Evolutionary conservation across 2,329 filamentous ascomycete species (phyloP).

Genomic region (Pseudocercospora eumusae): DNA sequence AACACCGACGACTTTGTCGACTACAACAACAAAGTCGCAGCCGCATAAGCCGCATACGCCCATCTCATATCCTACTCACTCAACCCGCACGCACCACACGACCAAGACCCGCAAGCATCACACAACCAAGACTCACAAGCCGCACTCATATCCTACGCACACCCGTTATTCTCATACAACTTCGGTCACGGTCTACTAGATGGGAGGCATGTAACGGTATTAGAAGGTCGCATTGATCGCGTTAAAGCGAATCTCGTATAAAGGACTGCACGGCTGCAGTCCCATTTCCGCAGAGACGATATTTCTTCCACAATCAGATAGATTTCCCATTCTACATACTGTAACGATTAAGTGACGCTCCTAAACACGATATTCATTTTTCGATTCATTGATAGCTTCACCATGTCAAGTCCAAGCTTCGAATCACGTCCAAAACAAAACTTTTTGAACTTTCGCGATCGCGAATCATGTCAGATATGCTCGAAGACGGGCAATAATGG

Average conservation of each 20-base stretch:
- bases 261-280: neutral
- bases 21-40: neutral
- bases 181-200: neutral
- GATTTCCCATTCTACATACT: neutral
- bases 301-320: neutral
- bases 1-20: neutral
- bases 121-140: constrained; percentile 2
- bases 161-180: neutral
- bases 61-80: neutral
- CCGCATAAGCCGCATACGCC: neutral
- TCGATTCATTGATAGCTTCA: too few species aligned
- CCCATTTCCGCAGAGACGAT: neutral
- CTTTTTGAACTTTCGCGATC: too few species aligned
- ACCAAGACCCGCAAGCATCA: neutral
- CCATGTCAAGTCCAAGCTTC: too few species aligned
- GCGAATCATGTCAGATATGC: neutral
- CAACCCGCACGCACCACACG: neutral
- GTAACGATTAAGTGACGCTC: neutral
- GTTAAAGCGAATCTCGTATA: neutral
- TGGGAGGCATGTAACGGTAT: neutral
- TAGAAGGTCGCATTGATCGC: neutral
- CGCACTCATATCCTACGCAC: neutral
- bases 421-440: too few species aligned
- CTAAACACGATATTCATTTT: neutral
- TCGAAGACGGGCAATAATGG: too few species aligned